Base-by-base conservation (phyloP, 2,329 filamentous ascomycete genomes). In the Calonectria montana region DNA sequence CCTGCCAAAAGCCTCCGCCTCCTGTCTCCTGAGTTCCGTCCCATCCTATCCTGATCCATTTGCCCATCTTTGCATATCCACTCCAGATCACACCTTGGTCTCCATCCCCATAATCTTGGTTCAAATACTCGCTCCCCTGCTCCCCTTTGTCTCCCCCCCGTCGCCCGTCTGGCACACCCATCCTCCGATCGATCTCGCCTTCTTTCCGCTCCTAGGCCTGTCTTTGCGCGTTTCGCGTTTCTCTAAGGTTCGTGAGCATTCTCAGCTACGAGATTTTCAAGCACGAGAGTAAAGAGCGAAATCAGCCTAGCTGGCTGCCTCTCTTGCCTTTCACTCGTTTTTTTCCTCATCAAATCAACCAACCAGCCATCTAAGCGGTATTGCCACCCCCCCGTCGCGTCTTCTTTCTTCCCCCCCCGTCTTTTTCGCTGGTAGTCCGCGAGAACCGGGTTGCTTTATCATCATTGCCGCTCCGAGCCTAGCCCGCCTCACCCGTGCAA, bases 401-500 rank as follows among this genome's bases (percentile, higher is more conserved):
- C 69, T 74, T 63, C 65, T 74, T 74, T 69, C 70, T 53, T 70
- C 65, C 75, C 71, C 75, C 71, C 75, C 75, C 76, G 73, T 75
- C 71, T 67, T 78, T 75, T 76, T 78, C 43, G 39, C 65, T 69
- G 65, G 74, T 68, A 76, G 75, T 79, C 78, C 77, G 78, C 76
- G 75, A 78, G 77, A 77, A 77, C 80, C 78, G 78, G 80, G 79
- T 80, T 83, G 81, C 80, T 81, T 81, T 81, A 81, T 82, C 82
- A 81, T 81, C 82, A 80, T 81, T 80, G 77, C 81, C 78, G 70
- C 81, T 84, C 84, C 83, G 80, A 85, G 83, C 81, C 83, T 86
- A 84, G 83, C 83, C 83, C 83, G 84, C 86, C 84, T 86, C 86
- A 84, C 82, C 85, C 85, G 84, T 84, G 81, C 80, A 78, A 86